Base-by-base conservation (phyloP, 2,329 filamentous ascomycete species). In the Cyclaneusma minus region DNA sequence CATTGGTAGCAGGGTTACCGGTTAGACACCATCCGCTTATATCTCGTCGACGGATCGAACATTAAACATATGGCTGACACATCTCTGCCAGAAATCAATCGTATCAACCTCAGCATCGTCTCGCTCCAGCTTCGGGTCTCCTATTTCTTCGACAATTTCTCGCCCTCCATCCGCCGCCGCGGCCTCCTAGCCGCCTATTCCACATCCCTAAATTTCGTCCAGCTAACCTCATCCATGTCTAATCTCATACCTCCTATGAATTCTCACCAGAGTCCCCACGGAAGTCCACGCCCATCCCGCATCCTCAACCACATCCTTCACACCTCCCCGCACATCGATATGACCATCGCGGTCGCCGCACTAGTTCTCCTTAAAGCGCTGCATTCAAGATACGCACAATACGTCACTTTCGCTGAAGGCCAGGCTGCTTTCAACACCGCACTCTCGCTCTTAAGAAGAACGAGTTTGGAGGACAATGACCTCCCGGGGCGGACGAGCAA, bases 41-140 rank as follows among this genome's bases (percentile, higher is more conserved):
- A n/a, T n/a, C n/a, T n/a, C n/a, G n/a, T n/a, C n/a, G n/a, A n/a
- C n/a, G n/a, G n/a, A n/a, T n/a, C n/a, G n/a, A n/a, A n/a, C n/a
- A n/a, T n/a, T n/a, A n/a, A n/a, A n/a, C n/a, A n/a, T n/a, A n/a
- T n/a, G n/a, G n/a, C n/a, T n/a, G n/a, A n/a, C n/a, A n/a, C n/a
- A n/a, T n/a, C n/a, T n/a, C n/a, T n/a, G n/a, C n/a, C n/a, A n/a
- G n/a, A n/a, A n/a, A n/a, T n/a, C n/a, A n/a, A n/a, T n/a, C n/a
- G n/a, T n/a, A n/a, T 35, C 27, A 31, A 37, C 24, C 20, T 40
- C n/a, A 22, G 21, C 9, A 32, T 32, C 6, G 36, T 38, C 6
- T 26, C 35, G 8, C 30, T 42, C 10, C 37, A 44, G 24, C 21
- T 43, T 5, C 34, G 38, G 10, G 34, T 36, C 7, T 41, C 37